Evolutionary conservation across 805 yeast genomes (phyloP).

Genomic region (Candida berthetii): DNA sequence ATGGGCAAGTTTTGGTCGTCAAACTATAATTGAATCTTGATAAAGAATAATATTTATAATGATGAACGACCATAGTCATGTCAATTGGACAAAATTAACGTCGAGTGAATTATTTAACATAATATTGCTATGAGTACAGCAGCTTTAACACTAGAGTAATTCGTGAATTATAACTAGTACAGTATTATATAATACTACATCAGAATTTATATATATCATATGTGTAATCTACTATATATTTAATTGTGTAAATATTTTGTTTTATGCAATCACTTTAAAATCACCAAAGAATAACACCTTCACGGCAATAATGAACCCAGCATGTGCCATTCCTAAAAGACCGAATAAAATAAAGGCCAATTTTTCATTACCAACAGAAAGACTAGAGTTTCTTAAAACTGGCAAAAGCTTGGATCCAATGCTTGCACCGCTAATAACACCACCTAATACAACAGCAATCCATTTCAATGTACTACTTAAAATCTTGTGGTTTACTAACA

Average conservation of each 20-base stretch:
- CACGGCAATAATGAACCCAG: constrained; percentile 55
- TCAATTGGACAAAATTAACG: no score
- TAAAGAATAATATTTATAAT: no score
- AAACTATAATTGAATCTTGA: no score
- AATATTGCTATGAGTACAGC: no score
- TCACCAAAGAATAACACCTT: constrained; percentile 59
- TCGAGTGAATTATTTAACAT: no score
- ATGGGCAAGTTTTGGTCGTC: no score
- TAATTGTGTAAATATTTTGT: neutral
- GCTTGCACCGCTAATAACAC: constrained; percentile 51
- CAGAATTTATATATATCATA: no score
- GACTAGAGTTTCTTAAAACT: constrained; percentile 26
- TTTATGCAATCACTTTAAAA: constrained; percentile 15
- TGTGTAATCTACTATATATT: neutral
- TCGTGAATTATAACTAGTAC: no score
- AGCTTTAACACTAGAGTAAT: no score
- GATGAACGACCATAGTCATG: no score
- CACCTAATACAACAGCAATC: constrained; percentile 56
- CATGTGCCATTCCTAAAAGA: constrained; percentile 41
- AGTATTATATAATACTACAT: no score
- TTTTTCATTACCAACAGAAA: constrained; percentile 31
- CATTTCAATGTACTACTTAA: constrained; percentile 51
- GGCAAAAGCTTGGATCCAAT: constrained; percentile 40
- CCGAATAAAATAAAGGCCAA: constrained; percentile 30
- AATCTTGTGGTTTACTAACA: constrained; percentile 38